Evolutionary conservation across 177 flowering plant species (phyloP), one percentile per base, ranked within the genome.

Genomic region (Vitis hybrid): DNA sequence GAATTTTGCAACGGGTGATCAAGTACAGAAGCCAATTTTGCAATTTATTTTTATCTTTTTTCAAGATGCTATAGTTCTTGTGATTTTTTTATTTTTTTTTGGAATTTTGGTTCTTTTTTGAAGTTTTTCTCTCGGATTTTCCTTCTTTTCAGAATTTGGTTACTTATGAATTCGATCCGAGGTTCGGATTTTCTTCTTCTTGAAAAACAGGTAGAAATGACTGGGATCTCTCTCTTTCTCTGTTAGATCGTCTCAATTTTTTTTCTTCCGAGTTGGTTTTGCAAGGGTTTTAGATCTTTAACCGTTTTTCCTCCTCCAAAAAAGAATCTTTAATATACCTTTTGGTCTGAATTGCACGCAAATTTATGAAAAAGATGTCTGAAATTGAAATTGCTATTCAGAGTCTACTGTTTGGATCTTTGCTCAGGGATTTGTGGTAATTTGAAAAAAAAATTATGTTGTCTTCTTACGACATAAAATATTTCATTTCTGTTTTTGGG

Each of bases 401-500:
- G 44, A 60, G 51, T 71, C 57, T 56, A 15, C 56, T 31, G 54
- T 11, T 64, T 61, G 47, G 67, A 62, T 77, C 64, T 57, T 59
- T 24, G 13, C 15, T 62, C 64, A 71, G 82, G 77, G 77, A 73
- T 80, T 80, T 79, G 58, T 19, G 19, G 77, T 71, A 75, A 77
- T 71, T 71, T 78, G 15, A 38, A 38, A 38, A 38, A 38, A 5
- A 28, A 77, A 8, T 38, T 55, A 31, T 55, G 59, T 58, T 31
- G 11, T 53, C 24, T 47, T 31, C 44, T 52, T 66, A 49, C n/a
- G 31, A 28, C 51, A 60, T 47, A 15, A 53, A 15, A 11, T 22
- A 38, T 33, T 55, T 49, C 51, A 7, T 11, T 59, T 1, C 12
- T 61, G n/a, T 15, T 68, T 49, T 69, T 11, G 56, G n/a, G 5